Evolutionary conservation across 345 rosid genomes (phyloP).

Genomic region (Ricinus communis): DNA sequence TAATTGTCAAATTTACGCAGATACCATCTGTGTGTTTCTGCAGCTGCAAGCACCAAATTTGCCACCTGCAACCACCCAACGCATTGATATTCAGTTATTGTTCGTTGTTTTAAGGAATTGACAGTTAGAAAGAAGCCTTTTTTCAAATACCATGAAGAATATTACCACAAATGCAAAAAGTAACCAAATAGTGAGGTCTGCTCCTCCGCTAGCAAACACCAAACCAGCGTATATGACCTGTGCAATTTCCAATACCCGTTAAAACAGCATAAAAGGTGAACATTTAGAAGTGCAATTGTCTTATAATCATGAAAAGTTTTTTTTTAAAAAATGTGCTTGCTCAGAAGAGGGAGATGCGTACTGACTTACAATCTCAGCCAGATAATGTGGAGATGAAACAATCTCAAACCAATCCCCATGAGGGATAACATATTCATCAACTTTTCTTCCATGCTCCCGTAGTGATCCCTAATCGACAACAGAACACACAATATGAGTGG

Average conservation of each 20-base stretch:
- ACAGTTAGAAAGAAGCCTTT: not conserved
- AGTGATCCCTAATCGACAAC: constrained; percentile 50
- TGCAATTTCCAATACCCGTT: constrained; percentile 8
- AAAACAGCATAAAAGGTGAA: not conserved
- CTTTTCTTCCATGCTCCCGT: constrained; percentile 34
- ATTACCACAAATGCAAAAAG: constrained; percentile 65
- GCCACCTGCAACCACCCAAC: constrained; percentile 48
- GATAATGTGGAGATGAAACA: constrained; percentile 69
- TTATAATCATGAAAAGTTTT: not conserved
- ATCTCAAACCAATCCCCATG: constrained; percentile 75
- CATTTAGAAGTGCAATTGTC: not conserved
- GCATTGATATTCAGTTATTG: constrained; percentile 3
- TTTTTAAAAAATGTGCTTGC: not conserved
- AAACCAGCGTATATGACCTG: constrained; percentile 70
- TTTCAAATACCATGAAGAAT: not conserved
- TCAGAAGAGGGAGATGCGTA: not conserved
- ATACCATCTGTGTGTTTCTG: constrained; percentile 78
- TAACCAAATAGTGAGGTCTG: constrained; percentile 63
- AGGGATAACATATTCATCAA: constrained; percentile 49
- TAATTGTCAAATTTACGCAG: constrained; percentile 55
- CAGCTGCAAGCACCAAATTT: constrained; percentile 59
- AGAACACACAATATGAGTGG: not conserved
- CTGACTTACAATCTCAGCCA: constrained; percentile 72
- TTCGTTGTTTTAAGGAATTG: not conserved
- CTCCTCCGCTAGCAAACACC: constrained; percentile 69